Conservation (phyloP, 495 filamentous ascomycete species). For the Wilcoxina mikolae region DNA sequence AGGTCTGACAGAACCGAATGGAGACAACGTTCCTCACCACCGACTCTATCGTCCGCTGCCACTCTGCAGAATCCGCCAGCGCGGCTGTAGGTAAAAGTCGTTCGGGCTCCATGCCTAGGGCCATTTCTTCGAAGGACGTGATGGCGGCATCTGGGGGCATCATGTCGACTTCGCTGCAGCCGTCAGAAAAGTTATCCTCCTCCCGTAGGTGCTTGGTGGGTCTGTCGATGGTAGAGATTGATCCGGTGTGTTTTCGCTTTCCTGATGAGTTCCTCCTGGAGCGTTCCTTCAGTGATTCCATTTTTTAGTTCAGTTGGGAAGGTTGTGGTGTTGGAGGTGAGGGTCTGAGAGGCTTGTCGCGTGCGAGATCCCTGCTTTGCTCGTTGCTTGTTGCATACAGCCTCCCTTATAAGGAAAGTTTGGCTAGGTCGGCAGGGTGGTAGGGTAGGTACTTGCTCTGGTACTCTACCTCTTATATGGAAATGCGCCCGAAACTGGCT, state of each 20-base stretch:
- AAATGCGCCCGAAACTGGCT: too few relatives aligned
- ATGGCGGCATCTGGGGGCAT: neutral
- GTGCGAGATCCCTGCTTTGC: conserved; percentile 1
- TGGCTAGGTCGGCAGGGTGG: too few relatives aligned
- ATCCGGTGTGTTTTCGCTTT: conserved; percentile 45
- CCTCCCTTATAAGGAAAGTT: neutral
- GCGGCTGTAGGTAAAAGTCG: conserved; percentile 33
- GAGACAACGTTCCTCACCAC: conserved; percentile 89
- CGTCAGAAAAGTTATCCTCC: conserved; percentile 6
- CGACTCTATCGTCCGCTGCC: conserved; percentile 88
- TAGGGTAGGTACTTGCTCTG: too few relatives aligned
- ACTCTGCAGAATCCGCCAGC: conserved; percentile 76
- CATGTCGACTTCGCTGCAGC: conserved; percentile 1
- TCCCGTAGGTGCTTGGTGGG: conserved; percentile 41
- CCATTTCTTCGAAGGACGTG: conserved; percentile 28
- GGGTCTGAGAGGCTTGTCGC: neutral
- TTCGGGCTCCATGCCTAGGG: conserved; percentile 37
- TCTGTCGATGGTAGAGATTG: conserved; percentile 32
- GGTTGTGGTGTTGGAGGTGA: neutral
- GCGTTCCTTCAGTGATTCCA: conserved; percentile 9
- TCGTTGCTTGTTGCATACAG: neutral
- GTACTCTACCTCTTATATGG: too few relatives aligned
- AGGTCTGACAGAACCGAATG: conserved; percentile 97
- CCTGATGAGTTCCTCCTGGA: conserved; percentile 26
- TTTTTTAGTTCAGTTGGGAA: neutral